These are phyloP conservation scores for Solanum lycopersicoides DNA, from an alignment of 257 asterid species.

Conservation along the genomic window DNA sequence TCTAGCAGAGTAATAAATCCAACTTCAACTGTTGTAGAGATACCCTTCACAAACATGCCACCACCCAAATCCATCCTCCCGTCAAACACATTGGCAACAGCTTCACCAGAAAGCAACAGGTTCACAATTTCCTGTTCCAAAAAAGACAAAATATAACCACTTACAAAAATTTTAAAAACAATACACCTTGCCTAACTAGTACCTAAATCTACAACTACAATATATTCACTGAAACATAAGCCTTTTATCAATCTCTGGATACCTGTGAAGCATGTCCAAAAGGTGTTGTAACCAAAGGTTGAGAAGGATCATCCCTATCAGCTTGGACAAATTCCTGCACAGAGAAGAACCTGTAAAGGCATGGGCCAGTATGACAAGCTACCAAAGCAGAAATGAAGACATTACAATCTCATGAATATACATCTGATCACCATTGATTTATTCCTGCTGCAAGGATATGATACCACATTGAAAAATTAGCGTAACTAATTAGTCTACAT, in stretches of 20 bases:
- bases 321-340: conserved; percentile 46
- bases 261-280: conserved; percentile 99
- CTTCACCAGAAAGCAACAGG: conserved; percentile 83
- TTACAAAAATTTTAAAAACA: neutral
- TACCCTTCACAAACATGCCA: conserved; percentile 92
- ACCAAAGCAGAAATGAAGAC: neutral
- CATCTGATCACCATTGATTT: neutral
- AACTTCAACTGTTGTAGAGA: conserved; percentile 74
- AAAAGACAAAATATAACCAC: neutral
- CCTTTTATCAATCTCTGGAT: conserved; percentile 1
- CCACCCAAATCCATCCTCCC: conserved; percentile 92
- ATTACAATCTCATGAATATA: neutral
- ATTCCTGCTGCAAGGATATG: neutral
- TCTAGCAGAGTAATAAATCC: conserved; percentile 93
- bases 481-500: neutral
- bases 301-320: conserved; percentile 95
- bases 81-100: conserved; percentile 83
- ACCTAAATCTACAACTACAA: neutral
- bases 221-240: neutral
- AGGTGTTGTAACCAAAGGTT: conserved; percentile 94
- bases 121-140: conserved; percentile 82
- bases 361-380: neutral
- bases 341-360: conserved; percentile 12
- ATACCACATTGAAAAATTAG: neutral
- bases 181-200: neutral